Evolutionary conservation across 495 filamentous ascomycete species (phyloP), one percentile per base, ranked within the genome.

Genomic region (Penicillium mononematosum): DNA sequence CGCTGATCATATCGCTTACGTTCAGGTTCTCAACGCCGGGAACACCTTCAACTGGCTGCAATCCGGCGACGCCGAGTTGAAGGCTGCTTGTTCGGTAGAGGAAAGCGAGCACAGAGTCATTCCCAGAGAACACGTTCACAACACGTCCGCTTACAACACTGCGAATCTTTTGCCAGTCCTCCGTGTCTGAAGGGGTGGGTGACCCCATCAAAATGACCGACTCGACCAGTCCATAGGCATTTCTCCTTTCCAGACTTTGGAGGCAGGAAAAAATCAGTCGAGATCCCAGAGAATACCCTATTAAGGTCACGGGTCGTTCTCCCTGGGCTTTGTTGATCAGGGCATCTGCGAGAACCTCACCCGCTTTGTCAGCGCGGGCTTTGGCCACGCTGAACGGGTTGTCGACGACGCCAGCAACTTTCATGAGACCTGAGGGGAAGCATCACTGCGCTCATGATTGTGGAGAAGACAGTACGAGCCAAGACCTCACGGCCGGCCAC

Each of bases 221-320:
- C 61, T 98, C 94, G 12, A 98, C 79, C 4, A 98, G 64, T 0
- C 94, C 94, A 70, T 96, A 96, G 0, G 87, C 91, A 56, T 83
- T 79, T 52, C 90, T 79, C 66, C 90, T 85, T 0, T 89, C 88
- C 29, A 98, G 79, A 16, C 63, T 79, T 70, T 85, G 84, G 2
- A 98, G 77, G 63, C 92, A 97, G 19, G 83, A 81, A 62, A 89
- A 97, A 43, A 97, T 92, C 27, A 92, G 83, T 19, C 93, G 85
- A 10, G 92, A 92, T 1, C 93, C 94, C n/a, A 98, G 74, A 19
- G 90, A 90, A 70, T 92, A 98, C 1, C 94, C 94, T 49, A 97
- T 79, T 7, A 98, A 74, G 19, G 87, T 94, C 3, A 97, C 88
- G 0, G 93, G 86, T 20, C 94, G 82, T 69, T 96, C 91, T 14